These are phyloP conservation scores for Thielaviopsis ethacetica DNA, from an alignment of 2,329 filamentous ascomycete species.

Conservation along the genomic window DNA sequence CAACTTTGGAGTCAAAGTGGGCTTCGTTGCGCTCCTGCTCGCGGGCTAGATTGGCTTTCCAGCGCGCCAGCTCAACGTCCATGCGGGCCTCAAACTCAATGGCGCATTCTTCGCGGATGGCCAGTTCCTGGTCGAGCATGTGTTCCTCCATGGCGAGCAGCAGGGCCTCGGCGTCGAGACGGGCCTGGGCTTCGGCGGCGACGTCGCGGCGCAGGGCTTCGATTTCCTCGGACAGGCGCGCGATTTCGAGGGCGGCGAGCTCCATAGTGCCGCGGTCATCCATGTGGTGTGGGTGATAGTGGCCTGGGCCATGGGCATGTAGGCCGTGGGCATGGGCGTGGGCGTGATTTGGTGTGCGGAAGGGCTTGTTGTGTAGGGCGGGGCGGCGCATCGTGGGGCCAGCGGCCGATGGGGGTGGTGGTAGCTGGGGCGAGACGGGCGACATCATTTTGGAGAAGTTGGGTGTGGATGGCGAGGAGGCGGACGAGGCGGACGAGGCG, in stretches of 20 bases:
- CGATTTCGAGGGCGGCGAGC: conserved; percentile 63
- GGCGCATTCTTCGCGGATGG: conserved; percentile 77
- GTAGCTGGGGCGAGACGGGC: conserved; percentile 2
- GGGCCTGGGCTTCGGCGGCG: conserved; percentile 51
- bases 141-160: conserved; percentile 53
- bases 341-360: not conserved
- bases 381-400: not conserved
- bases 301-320: conserved; percentile 16
- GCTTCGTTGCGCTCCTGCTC: conserved; percentile 70
- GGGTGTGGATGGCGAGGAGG: not conserved
- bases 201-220: conserved; percentile 57
- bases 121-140: conserved; percentile 55
- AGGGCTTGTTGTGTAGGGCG: conserved; percentile 1
- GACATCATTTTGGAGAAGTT: not conserved
- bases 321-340: not conserved
- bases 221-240: conserved; percentile 60
- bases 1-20: conserved; percentile 78
- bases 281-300: conserved; percentile 18
- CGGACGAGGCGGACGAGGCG: not conserved
- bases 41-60: conserved; percentile 61
- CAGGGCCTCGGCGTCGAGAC: conserved; percentile 56
- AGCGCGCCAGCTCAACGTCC: conserved; percentile 59
- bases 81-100: conserved; percentile 70
- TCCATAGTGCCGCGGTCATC: conserved; percentile 60
- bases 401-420: not conserved